Evolutionary conservation across 2,329 filamentous ascomycete genomes (phyloP).

Genomic region (Penicillium sp.): DNA sequence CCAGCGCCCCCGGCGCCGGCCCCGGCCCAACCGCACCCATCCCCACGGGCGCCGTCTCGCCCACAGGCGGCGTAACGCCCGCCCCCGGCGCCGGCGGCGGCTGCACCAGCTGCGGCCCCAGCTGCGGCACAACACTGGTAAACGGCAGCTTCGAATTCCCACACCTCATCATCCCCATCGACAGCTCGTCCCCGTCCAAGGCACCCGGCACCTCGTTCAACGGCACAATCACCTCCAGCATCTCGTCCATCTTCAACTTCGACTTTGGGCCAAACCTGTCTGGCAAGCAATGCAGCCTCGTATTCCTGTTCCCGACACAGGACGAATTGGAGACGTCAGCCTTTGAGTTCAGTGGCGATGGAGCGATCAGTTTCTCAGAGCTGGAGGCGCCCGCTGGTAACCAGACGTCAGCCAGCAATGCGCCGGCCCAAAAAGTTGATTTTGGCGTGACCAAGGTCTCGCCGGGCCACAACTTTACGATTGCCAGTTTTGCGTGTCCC

Average conservation of each 20-base stretch:
- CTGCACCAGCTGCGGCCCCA: too few relatives aligned
- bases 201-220: constrained; percentile 53
- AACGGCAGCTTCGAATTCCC: constrained; percentile 53
- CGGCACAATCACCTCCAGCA: constrained; percentile 51
- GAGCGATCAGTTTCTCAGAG: constrained; percentile 51
- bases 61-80: not conserved
- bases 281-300: constrained; percentile 60
- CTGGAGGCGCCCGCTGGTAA: constrained; percentile 46
- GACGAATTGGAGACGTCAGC: constrained; percentile 57
- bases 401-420: constrained; percentile 53
- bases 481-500: constrained; percentile 54
- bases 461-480: constrained; percentile 53
- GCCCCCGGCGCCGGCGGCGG: too few relatives aligned
- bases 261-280: constrained; percentile 54
- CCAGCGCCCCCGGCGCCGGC: not conserved
- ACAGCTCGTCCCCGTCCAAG: constrained; percentile 50
- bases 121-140: constrained; percentile 44
- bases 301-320: constrained; percentile 62
- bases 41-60: not conserved
- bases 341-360: constrained; percentile 53
- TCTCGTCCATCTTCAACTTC: constrained; percentile 66
- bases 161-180: constrained; percentile 60
- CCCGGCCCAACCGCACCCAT: not conserved
- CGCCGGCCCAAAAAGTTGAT: constrained; percentile 44
- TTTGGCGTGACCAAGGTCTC: constrained; percentile 44